Percentiles rank a stretch among this genome's conserved stretches.
Conservation (phyloP, 805 yeast genomes). For the Cyberlindnera maritima region DNA sequence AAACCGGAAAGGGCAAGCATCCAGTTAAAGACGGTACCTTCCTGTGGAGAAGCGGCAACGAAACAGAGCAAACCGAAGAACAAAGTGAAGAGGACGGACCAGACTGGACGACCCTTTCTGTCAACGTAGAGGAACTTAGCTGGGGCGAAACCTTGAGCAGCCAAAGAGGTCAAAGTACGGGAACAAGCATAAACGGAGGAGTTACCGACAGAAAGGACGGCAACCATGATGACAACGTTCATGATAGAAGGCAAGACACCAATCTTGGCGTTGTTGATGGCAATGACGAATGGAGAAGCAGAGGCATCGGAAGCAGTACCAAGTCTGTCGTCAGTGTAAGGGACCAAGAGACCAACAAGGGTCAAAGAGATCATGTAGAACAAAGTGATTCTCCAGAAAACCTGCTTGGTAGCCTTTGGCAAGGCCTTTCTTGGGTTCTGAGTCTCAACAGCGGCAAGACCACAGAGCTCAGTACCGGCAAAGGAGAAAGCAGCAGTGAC, state of each 20-base stretch:
- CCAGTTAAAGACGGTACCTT: conserved; percentile 68
- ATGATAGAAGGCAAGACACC: conserved; percentile 56
- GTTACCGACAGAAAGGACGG: conserved; percentile 49
- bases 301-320: conserved; percentile 60
- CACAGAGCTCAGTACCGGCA: conserved; percentile 66
- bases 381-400: conserved; percentile 53
- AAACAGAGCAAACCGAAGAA: conserved; percentile 56
- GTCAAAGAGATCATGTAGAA: conserved; percentile 59
- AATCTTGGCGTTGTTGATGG: conserved; percentile 58
- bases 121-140: conserved; percentile 44
- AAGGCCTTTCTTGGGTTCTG: conserved; percentile 53
- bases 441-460: conserved; percentile 52
- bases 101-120: conserved; percentile 56
- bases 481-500: conserved; percentile 63
- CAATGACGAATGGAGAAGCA: conserved; percentile 66
- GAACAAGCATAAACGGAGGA: conserved; percentile 56
- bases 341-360: conserved; percentile 59
- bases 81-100: conserved; percentile 41
- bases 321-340: conserved; percentile 48
- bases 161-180: conserved; percentile 50
- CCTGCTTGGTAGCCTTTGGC: conserved; percentile 52
- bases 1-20: conserved; percentile 74
- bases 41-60: conserved; percentile 56
- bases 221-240: conserved; percentile 57
- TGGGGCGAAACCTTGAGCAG: conserved; percentile 52